A percentile compares a stretch with the other conserved stretches of the same genome.
Evolutionary conservation across 2,329 filamentous ascomycete genomes (phyloP).

Genomic region (Fusarium stilboides): DNA sequence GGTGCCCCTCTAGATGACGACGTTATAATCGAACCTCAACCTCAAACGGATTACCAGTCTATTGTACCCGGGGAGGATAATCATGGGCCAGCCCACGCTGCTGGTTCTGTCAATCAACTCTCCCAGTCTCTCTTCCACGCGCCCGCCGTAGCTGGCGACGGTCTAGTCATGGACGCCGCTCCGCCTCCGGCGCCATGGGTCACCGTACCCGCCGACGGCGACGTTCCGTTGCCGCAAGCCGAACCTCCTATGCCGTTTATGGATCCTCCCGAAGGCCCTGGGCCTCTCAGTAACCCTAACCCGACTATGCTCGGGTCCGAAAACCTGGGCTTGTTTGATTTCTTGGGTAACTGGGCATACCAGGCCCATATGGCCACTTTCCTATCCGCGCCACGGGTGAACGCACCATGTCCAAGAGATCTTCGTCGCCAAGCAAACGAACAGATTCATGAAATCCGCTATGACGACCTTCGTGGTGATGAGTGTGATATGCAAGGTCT

Average conservation of each 20-base stretch:
- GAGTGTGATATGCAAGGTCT: conserved; percentile 72
- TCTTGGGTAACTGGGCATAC: conserved; percentile 66
- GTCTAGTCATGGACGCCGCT: conserved; percentile 37
- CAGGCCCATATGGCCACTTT: conserved; percentile 45
- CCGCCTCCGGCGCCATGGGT: conserved; percentile 38
- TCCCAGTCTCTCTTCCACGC: conserved; percentile 21
- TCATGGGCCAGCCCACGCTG: conserved; percentile 25
- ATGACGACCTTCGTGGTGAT: conserved; percentile 69
- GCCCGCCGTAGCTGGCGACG: conserved; percentile 23
- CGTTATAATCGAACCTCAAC: conserved; percentile 17
- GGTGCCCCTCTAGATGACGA: conserved; percentile 49
- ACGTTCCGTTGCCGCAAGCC: conserved; percentile 2
- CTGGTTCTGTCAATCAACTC: conserved; percentile 35
- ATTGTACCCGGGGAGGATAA: conserved; percentile 24
- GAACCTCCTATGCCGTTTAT: conserved; percentile 1
- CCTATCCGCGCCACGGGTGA: conserved; percentile 45
- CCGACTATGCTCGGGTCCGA: conserved; percentile 61
- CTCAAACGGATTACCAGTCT: conserved; percentile 23
- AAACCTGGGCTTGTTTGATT: conserved; percentile 66
- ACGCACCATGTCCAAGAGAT: conserved; percentile 49
- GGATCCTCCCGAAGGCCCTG: conserved; percentile 27
- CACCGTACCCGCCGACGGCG: neutral
- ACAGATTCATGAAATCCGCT: conserved; percentile 50
- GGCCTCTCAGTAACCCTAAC: conserved; percentile 54
- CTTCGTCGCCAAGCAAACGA: conserved; percentile 53